Percentiles rank a stretch among this genome's conserved stretches.
phyloP scores from a whole-genome alignment of 257 asterid genomes.

The Thymus quinquecostatus region DNA sequence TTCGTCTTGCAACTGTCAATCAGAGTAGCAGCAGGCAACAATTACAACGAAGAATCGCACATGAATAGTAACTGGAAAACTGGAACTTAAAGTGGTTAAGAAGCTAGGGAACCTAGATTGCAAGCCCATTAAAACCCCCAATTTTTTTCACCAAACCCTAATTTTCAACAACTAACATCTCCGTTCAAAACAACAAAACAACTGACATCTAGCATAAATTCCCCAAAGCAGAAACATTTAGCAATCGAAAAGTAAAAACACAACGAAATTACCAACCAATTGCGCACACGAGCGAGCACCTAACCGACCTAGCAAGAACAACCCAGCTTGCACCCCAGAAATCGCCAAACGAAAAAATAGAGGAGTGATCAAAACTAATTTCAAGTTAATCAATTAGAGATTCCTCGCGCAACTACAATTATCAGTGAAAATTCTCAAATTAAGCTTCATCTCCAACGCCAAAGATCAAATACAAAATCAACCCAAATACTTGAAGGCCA shows the following conservation, averaged over 20 bases:
- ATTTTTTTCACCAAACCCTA: constrained; percentile 41
- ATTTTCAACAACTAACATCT: constrained; percentile 16
- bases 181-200: too few species aligned
- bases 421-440: constrained; percentile 8
- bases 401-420: neutral
- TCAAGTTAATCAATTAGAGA: constrained; percentile 22
- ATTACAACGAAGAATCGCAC: neutral
- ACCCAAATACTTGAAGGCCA: neutral
- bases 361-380: constrained; percentile 39
- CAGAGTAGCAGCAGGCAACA: constrained; percentile 22
- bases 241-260: constrained; percentile 5
- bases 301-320: constrained; percentile 13
- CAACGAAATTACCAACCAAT: neutral
- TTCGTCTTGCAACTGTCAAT: constrained; percentile 29
- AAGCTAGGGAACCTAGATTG: neutral
- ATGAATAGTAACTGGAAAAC: neutral
- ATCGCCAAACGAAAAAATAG: constrained; percentile 16
- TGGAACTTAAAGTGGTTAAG: neutral
- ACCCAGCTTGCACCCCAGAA: constrained; percentile 14
- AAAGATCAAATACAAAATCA: constrained; percentile 15
- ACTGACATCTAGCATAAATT: constrained; percentile 8
- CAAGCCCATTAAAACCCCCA: constrained; percentile 1
- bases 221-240: constrained; percentile 29
- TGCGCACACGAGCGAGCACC: neutral
- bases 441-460: constrained; percentile 31